Conservation (phyloP, 148 eudicot species). For the Rhododendron griersonianum region DNA sequence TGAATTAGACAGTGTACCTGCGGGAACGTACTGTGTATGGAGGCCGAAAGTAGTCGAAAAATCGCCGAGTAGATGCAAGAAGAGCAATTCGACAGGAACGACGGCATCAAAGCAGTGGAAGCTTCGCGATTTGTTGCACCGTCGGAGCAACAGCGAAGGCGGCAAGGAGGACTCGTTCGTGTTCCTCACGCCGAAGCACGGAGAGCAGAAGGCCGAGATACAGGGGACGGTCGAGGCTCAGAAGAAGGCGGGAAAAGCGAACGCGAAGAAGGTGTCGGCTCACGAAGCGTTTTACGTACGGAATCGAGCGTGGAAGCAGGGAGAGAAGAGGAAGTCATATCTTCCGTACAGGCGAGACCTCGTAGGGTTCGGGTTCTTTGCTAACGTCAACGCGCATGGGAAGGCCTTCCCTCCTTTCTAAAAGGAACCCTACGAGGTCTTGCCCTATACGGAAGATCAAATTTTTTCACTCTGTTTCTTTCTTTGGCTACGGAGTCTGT, state of each 20-base stretch:
- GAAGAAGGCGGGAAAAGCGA: background rate
- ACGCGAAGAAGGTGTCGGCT: constrained; percentile 20
- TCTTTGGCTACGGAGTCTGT: no score
- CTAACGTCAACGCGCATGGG: background rate
- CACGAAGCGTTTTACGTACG: constrained; percentile 32
- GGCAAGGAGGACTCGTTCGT: constrained; percentile 35
- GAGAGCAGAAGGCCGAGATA: constrained; percentile 7
- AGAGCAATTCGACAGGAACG: constrained; percentile 54
- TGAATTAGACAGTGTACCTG: constrained; percentile 32
- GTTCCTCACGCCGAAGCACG: constrained; percentile 24
- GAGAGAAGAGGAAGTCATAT: constrained; percentile 33
- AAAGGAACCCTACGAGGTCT: background rate
- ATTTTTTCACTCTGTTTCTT: background rate
- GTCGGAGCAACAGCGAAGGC: constrained; percentile 49
- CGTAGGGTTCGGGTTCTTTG: constrained; percentile 21
- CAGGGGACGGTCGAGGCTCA: background rate
- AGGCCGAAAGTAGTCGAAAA: constrained; percentile 21
- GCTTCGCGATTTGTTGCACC: constrained; percentile 26
- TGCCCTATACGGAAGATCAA: background rate
- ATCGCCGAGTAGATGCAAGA: constrained; percentile 36
- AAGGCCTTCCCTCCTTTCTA: constrained; percentile 1
- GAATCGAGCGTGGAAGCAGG: constrained; percentile 25
- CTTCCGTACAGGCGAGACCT: constrained; percentile 37
- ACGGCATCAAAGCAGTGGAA: constrained; percentile 29
- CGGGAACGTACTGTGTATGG: constrained; percentile 46